These are phyloP conservation scores for Boletus rufocinnamomeus DNA, from an alignment of 768 basidiomycete genomes.

Conservation along the genomic window DNA sequence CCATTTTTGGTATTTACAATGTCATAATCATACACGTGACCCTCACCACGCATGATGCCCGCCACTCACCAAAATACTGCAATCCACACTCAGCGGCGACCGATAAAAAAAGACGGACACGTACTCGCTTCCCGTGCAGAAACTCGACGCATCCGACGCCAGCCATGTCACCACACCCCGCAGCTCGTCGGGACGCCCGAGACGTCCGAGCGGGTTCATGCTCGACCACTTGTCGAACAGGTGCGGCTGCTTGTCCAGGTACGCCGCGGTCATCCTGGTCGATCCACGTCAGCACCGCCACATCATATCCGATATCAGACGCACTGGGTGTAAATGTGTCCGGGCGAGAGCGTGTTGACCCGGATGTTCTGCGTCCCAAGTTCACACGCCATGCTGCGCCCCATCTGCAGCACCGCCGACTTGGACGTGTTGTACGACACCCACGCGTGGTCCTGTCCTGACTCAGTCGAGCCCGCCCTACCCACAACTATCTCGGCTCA, in stretches of 20 bases:
- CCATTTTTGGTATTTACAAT: conserved; percentile 24
- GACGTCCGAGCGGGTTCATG: conserved; percentile 67
- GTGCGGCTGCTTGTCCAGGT: conserved; percentile 64
- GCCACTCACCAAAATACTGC: conserved; percentile 34
- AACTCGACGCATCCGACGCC: conserved; percentile 73
- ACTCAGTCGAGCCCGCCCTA: not conserved
- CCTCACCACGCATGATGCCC: conserved; percentile 36
- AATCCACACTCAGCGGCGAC: not conserved
- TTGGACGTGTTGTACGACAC: conserved; percentile 78
- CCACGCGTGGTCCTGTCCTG: conserved; percentile 66
- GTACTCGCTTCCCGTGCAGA: conserved; percentile 82
- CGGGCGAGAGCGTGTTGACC: conserved; percentile 76
- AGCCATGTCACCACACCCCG: conserved; percentile 73
- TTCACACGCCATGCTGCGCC: conserved; percentile 80
- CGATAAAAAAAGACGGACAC: conserved; percentile 27
- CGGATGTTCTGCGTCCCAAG: conserved; percentile 65
- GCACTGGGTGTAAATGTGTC: conserved; percentile 72
- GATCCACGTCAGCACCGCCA: conserved; percentile 10
- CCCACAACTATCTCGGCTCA: conserved; percentile 26
- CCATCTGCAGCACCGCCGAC: conserved; percentile 78
- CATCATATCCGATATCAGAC: conserved; percentile 31
- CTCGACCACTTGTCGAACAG: conserved; percentile 66
- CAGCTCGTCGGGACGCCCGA: conserved; percentile 73
- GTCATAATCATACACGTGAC: conserved; percentile 23
- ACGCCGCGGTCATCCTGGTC: conserved; percentile 71